Conservation (phyloP, 371 early-diverging fungal genomes). For the Mucor mucedo region DNA sequence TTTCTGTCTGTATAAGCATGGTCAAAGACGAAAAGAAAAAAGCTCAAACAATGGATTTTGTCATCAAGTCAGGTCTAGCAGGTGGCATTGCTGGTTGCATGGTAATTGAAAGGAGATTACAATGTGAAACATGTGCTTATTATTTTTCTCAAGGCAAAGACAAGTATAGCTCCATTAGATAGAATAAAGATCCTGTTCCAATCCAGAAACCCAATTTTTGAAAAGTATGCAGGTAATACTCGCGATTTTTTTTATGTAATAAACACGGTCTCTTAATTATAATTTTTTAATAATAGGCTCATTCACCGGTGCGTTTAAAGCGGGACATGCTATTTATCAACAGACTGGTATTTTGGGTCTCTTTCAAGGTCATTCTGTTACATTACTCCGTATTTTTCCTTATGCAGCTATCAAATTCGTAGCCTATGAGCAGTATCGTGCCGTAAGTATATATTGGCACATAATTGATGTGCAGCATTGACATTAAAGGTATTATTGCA, state of each 20-base stretch:
- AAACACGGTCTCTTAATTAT: no score
- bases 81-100: constrained; percentile 62
- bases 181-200: constrained; percentile 98
- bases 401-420: constrained; percentile 97
- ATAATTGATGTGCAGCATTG: no score
- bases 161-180: constrained; percentile 94
- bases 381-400: constrained; percentile 92
- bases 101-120: constrained; percentile 26
- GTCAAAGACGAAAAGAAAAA: constrained; percentile 22
- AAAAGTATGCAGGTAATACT: constrained; percentile 77
- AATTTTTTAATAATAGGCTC: constrained; percentile 59
- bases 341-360: constrained; percentile 80
- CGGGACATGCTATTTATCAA: constrained; percentile 74
- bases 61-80: constrained; percentile 54
- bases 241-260: no score
- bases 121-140: not conserved
- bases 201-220: constrained; percentile 85
- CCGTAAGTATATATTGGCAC: constrained; percentile 42
- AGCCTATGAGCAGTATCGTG: constrained; percentile 88
- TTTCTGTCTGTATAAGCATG: constrained; percentile 5
- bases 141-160: constrained; percentile 73
- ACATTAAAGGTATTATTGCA: constrained; percentile 14
- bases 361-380: constrained; percentile 95
- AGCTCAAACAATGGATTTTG: constrained; percentile 51
- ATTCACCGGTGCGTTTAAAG: constrained; percentile 86